phyloP scores from a whole-genome alignment of 495 filamentous ascomycete genomes.

The Cercophora sp. region DNA sequence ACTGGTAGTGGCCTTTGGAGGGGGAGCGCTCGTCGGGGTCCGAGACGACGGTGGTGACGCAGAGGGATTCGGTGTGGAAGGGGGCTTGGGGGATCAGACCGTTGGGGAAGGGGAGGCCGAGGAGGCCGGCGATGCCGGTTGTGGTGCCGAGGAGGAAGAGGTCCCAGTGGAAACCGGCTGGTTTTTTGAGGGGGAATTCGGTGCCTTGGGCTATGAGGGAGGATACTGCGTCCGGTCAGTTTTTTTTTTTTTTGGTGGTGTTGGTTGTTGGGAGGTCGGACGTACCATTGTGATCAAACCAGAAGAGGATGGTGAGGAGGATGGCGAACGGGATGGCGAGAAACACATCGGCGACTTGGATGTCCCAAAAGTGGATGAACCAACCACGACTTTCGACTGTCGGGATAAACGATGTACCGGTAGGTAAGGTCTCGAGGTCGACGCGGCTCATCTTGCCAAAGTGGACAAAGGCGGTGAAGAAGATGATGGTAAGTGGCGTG shows the following conservation, averaged over 20 bases:
- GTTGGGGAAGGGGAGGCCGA: slow-evolving; percentile 88
- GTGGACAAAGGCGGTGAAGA: slow-evolving; percentile 86
- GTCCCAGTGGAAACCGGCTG: slow-evolving; percentile 95
- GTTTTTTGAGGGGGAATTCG: slow-evolving; percentile 87
- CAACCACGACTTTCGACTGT: slow-evolving; percentile 72
- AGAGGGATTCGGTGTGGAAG: slow-evolving; percentile 83
- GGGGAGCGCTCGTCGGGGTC: slow-evolving; percentile 50
- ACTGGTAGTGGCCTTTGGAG: slow-evolving; percentile 59
- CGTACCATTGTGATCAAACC: slow-evolving; percentile 85
- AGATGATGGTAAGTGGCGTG: slow-evolving; percentile 75
- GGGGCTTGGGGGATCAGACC: slow-evolving; percentile 91
- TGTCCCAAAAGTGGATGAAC: slow-evolving; percentile 87
- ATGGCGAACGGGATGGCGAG: slow-evolving; percentile 85
- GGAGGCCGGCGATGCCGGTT: slow-evolving; percentile 74
- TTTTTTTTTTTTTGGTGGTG: not conserved
- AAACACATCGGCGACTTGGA: slow-evolving; percentile 70
- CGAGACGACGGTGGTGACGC: slow-evolving; percentile 62
- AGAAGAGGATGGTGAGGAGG: slow-evolving; percentile 83
- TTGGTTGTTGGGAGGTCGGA: not conserved
- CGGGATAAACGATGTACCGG: slow-evolving; percentile 74
- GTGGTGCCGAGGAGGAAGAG: slow-evolving; percentile 87
- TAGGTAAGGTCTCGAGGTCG: slow-evolving; percentile 61
- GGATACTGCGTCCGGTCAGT: slow-evolving; percentile 51
- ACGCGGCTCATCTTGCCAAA: slow-evolving; percentile 72
- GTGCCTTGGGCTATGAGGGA: slow-evolving; percentile 88